A percentile compares a stretch with the other conserved stretches of the same genome.
Conservation (phyloP, 1,284 basidiomycete species). For the Melampsora americana region DNA sequence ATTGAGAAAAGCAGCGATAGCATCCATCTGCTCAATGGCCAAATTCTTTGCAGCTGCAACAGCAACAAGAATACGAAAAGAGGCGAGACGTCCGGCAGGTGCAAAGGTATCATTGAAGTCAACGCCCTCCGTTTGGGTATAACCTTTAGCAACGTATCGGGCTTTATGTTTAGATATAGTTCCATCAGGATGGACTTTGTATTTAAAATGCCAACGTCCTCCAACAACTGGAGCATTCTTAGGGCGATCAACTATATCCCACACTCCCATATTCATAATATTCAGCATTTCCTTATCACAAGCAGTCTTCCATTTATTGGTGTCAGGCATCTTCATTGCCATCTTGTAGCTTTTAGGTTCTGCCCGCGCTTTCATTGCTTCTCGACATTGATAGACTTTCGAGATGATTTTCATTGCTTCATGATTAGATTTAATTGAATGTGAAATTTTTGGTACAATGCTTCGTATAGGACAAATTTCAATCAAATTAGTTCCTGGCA, state of each 20-base stretch:
- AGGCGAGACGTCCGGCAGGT: background rate
- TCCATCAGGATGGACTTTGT: background rate
- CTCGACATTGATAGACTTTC: no score
- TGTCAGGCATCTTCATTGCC: background rate
- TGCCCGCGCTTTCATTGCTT: no score
- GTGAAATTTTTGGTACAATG: no score
- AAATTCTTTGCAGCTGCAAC: no score
- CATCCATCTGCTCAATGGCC: conserved; percentile 15
- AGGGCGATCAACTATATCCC: background rate
- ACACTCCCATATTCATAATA: background rate
- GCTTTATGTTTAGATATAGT: background rate
- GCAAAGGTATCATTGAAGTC: background rate
- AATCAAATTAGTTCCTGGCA: no score
- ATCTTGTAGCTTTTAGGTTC: background rate
- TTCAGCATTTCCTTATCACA: background rate
- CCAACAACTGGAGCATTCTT: background rate
- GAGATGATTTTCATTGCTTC: no score
- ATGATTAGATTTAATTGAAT: no score
- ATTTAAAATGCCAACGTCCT: background rate
- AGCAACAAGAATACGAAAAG: no score
- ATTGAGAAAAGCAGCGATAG: no score
- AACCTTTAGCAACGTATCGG: background rate
- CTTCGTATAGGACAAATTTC: no score
- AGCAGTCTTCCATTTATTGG: background rate
- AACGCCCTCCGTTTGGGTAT: no score